Conservation (phyloP, 1,284 basidiomycete genomes). For the Cryptococcus wingfieldii region DNA sequence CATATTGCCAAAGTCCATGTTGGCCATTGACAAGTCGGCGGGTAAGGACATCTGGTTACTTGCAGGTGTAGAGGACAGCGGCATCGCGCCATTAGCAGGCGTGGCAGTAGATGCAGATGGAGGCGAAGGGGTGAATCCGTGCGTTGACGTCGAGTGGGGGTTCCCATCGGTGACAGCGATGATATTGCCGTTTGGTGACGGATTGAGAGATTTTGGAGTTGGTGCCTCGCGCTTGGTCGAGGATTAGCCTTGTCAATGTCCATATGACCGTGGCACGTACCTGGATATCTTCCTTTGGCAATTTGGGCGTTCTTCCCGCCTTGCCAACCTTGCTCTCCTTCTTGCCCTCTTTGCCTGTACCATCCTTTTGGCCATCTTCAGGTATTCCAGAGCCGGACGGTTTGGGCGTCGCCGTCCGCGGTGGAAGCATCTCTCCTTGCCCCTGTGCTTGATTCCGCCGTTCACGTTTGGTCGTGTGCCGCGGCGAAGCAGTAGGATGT, state of each 20-base stretch:
- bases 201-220: slow-evolving; percentile 42
- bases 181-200: slow-evolving; percentile 32
- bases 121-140: slow-evolving; percentile 29
- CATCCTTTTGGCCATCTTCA: background rate
- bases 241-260: background rate
- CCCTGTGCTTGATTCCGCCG: slow-evolving; percentile 39
- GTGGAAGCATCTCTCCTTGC: slow-evolving; percentile 41
- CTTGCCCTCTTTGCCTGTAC: slow-evolving; percentile 7
- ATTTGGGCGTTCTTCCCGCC: slow-evolving; percentile 20
- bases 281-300: slow-evolving; percentile 26
- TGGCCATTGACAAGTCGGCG: background rate
- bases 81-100: slow-evolving; percentile 10
- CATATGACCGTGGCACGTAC: slow-evolving; percentile 17
- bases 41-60: background rate
- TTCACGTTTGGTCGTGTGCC: slow-evolving; percentile 17
- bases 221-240: slow-evolving; percentile 24
- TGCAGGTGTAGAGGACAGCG: slow-evolving; percentile 1
- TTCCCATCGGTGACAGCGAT: slow-evolving; percentile 16
- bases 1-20: slow-evolving; percentile 1
- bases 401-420: slow-evolving; percentile 33
- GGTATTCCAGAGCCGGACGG: slow-evolving; percentile 6
- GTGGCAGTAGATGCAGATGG: slow-evolving; percentile 26
- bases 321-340: background rate
- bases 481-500: slow-evolving; percentile 9
- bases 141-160: slow-evolving; percentile 14